Evolutionary conservation across 2,329 filamentous ascomycete genomes (phyloP).

Genomic region (Ophidiomyces ophidiicola): DNA sequence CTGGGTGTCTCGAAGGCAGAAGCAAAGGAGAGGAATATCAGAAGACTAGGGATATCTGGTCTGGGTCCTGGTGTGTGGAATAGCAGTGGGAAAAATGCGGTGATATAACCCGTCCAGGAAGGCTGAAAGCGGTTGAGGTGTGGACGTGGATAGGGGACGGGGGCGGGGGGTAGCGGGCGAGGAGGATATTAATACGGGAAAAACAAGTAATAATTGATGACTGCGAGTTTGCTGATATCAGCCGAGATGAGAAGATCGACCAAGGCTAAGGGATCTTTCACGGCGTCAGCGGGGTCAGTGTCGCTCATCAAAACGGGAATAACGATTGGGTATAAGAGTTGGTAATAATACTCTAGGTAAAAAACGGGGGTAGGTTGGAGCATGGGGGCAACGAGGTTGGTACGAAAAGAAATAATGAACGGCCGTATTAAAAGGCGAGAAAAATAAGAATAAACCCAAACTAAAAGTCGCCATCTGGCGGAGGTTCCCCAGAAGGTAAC

Average conservation of each 20-base stretch:
- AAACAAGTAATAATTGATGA: conserved; percentile 5
- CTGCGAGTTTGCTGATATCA: conserved; percentile 2
- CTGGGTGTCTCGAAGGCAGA: too few relatives aligned
- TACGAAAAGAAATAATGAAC: conserved; percentile 5
- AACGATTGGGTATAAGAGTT: conserved; percentile 9
- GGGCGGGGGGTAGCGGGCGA: background rate
- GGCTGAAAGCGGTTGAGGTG: too few relatives aligned
- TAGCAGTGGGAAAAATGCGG: too few relatives aligned
- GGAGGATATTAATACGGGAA: conserved; percentile 5
- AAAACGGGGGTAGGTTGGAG: conserved; percentile 10
- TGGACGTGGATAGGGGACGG: conserved; percentile 1
- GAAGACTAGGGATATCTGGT: too few relatives aligned
- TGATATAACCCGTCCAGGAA: too few relatives aligned
- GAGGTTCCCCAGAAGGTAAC: conserved; percentile 5
- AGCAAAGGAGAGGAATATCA: too few relatives aligned
- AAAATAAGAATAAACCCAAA: background rate
- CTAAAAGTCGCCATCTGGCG: conserved; percentile 1
- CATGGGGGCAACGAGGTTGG: conserved; percentile 8
- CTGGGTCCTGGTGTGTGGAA: too few relatives aligned
- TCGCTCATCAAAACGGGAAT: conserved; percentile 2
- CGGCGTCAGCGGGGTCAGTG: conserved; percentile 7
- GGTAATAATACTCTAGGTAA: conserved; percentile 11
- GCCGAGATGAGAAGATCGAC: conserved; percentile 12
- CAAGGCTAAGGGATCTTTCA: conserved; percentile 10
- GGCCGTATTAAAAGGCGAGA: conserved; percentile 8